Conservation (phyloP, 2,329 filamentous ascomycete species). For the Leptodontidium sp. region DNA sequence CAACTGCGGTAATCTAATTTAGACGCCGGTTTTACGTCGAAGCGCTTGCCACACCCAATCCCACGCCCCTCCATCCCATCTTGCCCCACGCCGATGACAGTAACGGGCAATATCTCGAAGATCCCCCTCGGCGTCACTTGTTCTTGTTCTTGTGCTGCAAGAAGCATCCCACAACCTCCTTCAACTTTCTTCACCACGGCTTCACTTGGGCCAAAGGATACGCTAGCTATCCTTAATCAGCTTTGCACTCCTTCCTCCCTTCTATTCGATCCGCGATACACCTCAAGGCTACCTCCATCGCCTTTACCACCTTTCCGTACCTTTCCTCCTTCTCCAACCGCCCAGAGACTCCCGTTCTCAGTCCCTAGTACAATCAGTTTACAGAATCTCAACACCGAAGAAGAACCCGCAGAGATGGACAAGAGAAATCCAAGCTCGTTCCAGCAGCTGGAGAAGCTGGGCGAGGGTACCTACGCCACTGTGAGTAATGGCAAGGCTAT, state of each 20-base stretch:
- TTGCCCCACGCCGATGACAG: slow-evolving; percentile 11
- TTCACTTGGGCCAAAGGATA: slow-evolving; percentile 45
- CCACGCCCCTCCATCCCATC: background rate
- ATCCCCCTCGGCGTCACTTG: slow-evolving; percentile 23
- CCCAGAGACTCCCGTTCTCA: slow-evolving; percentile 35
- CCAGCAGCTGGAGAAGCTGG: slow-evolving; percentile 98
- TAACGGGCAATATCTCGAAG: slow-evolving; percentile 11
- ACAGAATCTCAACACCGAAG: slow-evolving; percentile 43
- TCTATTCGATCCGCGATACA: slow-evolving; percentile 52
- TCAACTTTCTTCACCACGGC: slow-evolving; percentile 42
- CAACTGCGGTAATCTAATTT: slow-evolving; percentile 1
- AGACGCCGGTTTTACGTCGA: background rate
- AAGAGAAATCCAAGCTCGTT: slow-evolving; percentile 90
- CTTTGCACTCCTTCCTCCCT: slow-evolving; percentile 51
- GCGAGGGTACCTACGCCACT: slow-evolving; percentile 98
- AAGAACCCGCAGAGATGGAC: slow-evolving; percentile 69
- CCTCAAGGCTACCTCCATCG: slow-evolving; percentile 46
- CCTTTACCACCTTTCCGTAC: slow-evolving; percentile 41
- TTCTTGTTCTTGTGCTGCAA: slow-evolving; percentile 8
- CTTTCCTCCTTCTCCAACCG: slow-evolving; percentile 44
- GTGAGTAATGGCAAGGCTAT: slow-evolving; percentile 57
- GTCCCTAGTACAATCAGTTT: slow-evolving; percentile 47
- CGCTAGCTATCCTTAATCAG: slow-evolving; percentile 43
- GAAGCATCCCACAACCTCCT: slow-evolving; percentile 25
- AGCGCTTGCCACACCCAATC: slow-evolving; percentile 21